These are phyloP conservation scores for Tillandsia fasciculata DNA, from an alignment of 176 grass and related monocot genomes.

Conservation along the genomic window DNA sequence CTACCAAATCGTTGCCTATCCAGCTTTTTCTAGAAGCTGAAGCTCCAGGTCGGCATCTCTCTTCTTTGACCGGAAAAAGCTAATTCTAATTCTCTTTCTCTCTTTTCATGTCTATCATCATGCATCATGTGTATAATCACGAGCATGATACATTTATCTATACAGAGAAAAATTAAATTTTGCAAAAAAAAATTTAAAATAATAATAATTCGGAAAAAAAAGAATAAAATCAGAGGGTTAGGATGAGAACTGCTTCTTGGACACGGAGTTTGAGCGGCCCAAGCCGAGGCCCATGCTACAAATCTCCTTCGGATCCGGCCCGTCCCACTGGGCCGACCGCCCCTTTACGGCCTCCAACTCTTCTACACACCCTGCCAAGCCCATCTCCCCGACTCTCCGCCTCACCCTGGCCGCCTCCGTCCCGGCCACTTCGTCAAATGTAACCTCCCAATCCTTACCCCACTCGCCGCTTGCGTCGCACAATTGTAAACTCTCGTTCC, in stretches of 20 bases:
- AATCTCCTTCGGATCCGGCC: conserved; percentile 27
- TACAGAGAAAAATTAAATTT: neutral
- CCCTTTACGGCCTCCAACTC: conserved; percentile 31
- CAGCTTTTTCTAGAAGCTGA: no score
- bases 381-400: conserved; percentile 19
- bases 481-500: conserved; percentile 41
- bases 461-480: conserved; percentile 47
- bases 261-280: neutral
- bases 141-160: no score
- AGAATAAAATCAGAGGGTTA: neutral
- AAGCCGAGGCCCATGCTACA: conserved; percentile 29
- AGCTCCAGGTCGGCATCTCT: no score
- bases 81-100: no score
- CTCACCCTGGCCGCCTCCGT: conserved; percentile 20
- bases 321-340: conserved; percentile 33
- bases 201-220: neutral
- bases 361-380: conserved; percentile 12
- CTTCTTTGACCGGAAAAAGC: no score
- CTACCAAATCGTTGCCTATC: no score
- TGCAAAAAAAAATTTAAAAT: neutral
- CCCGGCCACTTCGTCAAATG: conserved; percentile 45
- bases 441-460: conserved; percentile 40
- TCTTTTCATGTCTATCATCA: no score
- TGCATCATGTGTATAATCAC: no score
- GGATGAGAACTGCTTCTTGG: neutral